Base-by-base conservation (phyloP, 1,284 basidiomycete genomes). In the Grifola frondosa region DNA sequence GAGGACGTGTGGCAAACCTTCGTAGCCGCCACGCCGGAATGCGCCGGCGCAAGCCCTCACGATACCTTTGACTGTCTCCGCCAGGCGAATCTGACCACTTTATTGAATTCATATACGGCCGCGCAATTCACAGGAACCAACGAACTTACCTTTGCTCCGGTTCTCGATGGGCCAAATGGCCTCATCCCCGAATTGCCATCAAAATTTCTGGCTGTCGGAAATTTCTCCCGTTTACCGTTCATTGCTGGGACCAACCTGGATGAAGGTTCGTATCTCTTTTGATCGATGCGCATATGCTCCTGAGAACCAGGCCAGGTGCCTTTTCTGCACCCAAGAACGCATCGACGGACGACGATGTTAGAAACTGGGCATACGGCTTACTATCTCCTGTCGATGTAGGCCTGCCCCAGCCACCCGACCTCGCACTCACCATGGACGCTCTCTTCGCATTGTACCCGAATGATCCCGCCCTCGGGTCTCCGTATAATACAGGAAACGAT, bases 381-480 rank as follows among this genome's bases (percentile, higher is more conserved):
- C n/a, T n/a, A n/a, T n/a, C n/a, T n/a, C n/a, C n/a, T n/a, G n/a
- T n/a, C n/a, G n/a, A n/a, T n/a, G n/a, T n/a, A n/a, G n/a, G 45
- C 64, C 0, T 63, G 62, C 35, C 67, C 57, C 44, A 60, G 71
- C 0, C 66, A 70, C 5, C 59, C 66, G 7, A 26, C 19, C 1
- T n/a, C n/a, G n/a, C n/a, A n/a, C n/a, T n/a, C n/a, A n/a, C n/a
- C n/a, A n/a, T 59, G 21, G 54, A 67, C 11, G 50, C 48, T 12
- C 44, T 79, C 9, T 42, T 77, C 1, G 44, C 67, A n/a, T 57
- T 77, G 4, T 79, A 79, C 48, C 75, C 77, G 0, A 67, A 77
- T 42, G 60, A 65, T 33, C 75, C 77, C 7, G 59, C 71, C 6
- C 54, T 72, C 2, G 76, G 77, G 0, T 75, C 73, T 0, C 78